These are phyloP conservation scores for Hymenotorrendiella dingleyae DNA, from an alignment of 2,329 filamentous ascomycete species.

Conservation along the genomic window DNA sequence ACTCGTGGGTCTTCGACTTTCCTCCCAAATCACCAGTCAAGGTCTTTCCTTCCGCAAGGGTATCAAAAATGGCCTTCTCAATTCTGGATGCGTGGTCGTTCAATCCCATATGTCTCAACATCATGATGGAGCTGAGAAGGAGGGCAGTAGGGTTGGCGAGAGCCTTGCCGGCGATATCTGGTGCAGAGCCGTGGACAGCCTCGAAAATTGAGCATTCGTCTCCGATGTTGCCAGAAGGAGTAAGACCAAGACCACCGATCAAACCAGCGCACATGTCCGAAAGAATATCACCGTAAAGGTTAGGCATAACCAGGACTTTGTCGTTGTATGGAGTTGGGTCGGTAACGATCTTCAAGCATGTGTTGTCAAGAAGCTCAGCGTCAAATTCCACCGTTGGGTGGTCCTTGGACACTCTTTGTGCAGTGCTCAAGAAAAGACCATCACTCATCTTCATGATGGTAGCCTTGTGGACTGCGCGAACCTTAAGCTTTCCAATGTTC, in stretches of 20 bases:
- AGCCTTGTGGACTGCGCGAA: constrained; percentile 97
- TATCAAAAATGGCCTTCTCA: constrained; percentile 91
- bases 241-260: constrained; percentile 94
- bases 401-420: constrained; percentile 82
- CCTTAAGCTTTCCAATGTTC: constrained; percentile 90
- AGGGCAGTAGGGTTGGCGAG: constrained; percentile 97
- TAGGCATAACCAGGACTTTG: constrained; percentile 97
- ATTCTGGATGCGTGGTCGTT: constrained; percentile 79
- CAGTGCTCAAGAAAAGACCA: constrained; percentile 91
- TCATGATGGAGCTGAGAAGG: constrained; percentile 96
- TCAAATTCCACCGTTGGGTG: constrained; percentile 96
- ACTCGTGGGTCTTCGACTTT: constrained; percentile 93
- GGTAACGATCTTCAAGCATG: constrained; percentile 97
- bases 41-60: constrained; percentile 89
- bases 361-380: constrained; percentile 97
- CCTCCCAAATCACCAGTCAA: constrained; percentile 95
- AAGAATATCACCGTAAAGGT: constrained; percentile 98
- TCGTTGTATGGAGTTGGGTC: constrained; percentile 97
- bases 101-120: constrained; percentile 97
- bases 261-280: constrained; percentile 99
- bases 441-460: constrained; percentile 99
- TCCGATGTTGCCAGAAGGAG: constrained; percentile 96
- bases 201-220: constrained; percentile 99
- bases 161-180: constrained; percentile 92
- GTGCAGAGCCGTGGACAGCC: constrained; percentile 95